These are phyloP conservation scores for Fusarium sororula DNA, from an alignment of 2,329 filamentous ascomycete genomes.

Conservation along the genomic window DNA sequence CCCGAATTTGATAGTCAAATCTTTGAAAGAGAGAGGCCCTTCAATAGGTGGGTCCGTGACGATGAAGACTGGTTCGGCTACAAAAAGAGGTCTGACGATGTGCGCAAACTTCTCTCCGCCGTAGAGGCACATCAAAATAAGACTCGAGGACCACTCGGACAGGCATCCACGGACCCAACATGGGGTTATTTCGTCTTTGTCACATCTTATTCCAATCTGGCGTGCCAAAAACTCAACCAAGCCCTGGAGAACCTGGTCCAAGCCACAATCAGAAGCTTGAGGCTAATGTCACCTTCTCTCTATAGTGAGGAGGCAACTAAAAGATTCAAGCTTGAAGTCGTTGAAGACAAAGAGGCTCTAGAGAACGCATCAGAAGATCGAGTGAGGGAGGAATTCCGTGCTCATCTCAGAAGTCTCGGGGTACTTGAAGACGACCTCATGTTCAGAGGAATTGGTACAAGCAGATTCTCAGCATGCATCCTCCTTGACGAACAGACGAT, in stretches of 20 bases:
- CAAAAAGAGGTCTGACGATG: constrained; percentile 6
- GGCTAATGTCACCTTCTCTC: background rate
- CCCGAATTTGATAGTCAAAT: constrained; percentile 12
- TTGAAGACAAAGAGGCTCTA: constrained; percentile 9
- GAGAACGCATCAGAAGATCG: constrained; percentile 24
- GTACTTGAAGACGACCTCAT: constrained; percentile 16
- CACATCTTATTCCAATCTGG: constrained; percentile 10
- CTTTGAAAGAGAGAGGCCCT: constrained; percentile 9
- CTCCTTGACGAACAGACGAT: constrained; percentile 8
- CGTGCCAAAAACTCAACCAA: background rate
- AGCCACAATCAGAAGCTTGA: background rate
- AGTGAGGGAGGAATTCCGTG: constrained; percentile 25
- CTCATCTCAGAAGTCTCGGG: constrained; percentile 10
- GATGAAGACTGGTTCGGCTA: constrained; percentile 13
- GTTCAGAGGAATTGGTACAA: constrained; percentile 9
- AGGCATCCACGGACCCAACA: constrained; percentile 12
- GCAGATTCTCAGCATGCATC: constrained; percentile 6
- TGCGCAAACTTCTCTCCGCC: constrained; percentile 16
- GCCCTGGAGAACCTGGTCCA: constrained; percentile 6
- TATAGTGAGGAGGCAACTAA: constrained; percentile 21
- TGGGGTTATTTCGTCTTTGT: constrained; percentile 28
- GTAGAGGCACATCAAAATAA: constrained; percentile 2
- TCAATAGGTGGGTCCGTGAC: constrained; percentile 2
- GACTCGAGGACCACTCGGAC: background rate
- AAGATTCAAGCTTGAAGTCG: constrained; percentile 19